A percentile compares a stretch with the other conserved stretches of the same genome.
Conservation (phyloP, 805 yeast species). For the Metschnikowia henanensis region DNA sequence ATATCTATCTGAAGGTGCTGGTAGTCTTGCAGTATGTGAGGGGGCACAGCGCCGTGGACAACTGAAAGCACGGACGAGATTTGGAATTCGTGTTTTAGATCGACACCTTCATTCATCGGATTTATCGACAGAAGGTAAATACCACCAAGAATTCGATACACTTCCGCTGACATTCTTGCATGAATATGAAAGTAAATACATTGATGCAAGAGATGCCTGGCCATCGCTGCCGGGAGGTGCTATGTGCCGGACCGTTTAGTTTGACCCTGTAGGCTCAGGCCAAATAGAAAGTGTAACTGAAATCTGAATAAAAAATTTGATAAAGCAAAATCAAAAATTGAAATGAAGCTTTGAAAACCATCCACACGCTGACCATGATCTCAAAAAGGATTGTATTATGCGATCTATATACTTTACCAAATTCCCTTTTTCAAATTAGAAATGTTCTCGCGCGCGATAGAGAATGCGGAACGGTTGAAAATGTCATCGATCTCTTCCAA, state of each 20-base stretch:
- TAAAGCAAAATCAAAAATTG: too few relatives aligned
- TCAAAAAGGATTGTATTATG: neutral
- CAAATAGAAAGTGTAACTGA: too few relatives aligned
- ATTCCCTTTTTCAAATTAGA: conserved; percentile 27
- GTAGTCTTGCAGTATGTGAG: conserved; percentile 46
- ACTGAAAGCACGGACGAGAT: conserved; percentile 76
- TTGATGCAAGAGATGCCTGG: neutral
- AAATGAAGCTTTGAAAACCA: neutral
- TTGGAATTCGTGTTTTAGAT: conserved; percentile 49
- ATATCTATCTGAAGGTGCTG: conserved; percentile 60
- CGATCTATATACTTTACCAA: conserved; percentile 7
- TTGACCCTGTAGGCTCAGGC: too few relatives aligned
- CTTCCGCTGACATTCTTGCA: conserved; percentile 3
- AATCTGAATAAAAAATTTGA: too few relatives aligned
- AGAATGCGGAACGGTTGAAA: conserved; percentile 48
- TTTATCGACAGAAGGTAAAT: conserved; percentile 73
- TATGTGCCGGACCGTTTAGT: conserved; percentile 1
- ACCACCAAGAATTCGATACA: conserved; percentile 70
- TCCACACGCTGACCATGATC: neutral
- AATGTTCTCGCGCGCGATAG: conserved; percentile 36
- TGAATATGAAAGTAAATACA: neutral
- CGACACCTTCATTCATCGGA: conserved; percentile 50
- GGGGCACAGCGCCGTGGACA: conserved; percentile 62
- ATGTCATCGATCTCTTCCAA: conserved; percentile 71
- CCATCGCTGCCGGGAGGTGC: neutral